phyloP scores from a whole-genome alignment of 768 basidiomycete species.

The Suillus brevipes region DNA sequence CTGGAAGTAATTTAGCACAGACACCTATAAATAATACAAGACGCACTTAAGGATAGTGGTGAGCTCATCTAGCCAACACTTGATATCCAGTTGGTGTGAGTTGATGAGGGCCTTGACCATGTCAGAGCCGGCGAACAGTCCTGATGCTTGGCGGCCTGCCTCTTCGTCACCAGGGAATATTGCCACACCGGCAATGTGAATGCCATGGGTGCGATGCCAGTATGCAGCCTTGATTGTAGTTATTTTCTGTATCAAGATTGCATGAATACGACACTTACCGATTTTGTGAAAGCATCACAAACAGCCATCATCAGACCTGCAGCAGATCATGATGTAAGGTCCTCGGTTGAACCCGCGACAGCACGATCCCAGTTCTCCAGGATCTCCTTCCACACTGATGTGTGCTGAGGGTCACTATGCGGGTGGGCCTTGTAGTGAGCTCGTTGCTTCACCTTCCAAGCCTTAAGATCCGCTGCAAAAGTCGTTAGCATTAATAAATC shows the following conservation, averaged over 20 bases:
- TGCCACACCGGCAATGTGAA: background rate
- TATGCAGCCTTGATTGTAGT: background rate
- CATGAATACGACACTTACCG: background rate
- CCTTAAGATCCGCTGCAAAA: background rate
- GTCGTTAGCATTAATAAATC: background rate
- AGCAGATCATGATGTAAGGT: background rate
- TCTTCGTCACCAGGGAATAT: background rate
- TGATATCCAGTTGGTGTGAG: background rate
- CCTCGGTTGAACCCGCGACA: background rate
- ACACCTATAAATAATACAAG: background rate
- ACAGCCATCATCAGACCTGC: constrained; percentile 1
- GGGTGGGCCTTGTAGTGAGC: background rate
- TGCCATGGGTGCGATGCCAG: background rate
- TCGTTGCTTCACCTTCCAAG: background rate
- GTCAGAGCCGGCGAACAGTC: background rate
- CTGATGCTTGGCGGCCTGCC: background rate
- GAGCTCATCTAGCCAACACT: background rate
- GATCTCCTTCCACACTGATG: background rate
- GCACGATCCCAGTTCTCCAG: background rate
- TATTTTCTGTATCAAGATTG: background rate
- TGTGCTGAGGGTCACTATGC: background rate
- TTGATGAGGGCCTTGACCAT: background rate
- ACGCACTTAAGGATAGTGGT: background rate
- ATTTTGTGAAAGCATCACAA: background rate
- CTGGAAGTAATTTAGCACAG: background rate